Evolutionary conservation across 208 protist genomes (phyloP).

Genomic region (Acanthamoeba culbertsoni): DNA sequence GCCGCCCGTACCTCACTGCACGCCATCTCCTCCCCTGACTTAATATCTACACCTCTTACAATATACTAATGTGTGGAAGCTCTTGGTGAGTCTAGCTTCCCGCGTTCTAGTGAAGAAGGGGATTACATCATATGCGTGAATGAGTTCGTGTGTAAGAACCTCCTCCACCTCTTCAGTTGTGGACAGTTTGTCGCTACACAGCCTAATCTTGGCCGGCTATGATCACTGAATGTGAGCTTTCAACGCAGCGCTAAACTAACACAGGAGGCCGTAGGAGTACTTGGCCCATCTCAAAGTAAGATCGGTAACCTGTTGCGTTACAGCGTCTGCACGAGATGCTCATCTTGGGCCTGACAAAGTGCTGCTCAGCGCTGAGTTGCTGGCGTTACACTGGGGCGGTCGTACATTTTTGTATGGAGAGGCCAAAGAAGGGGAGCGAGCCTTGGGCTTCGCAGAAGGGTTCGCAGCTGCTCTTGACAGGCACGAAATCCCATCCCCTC

Average conservation of each 20-base stretch:
- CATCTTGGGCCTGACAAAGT: background rate
- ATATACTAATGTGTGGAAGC: too few relatives aligned
- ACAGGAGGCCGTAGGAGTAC: background rate
- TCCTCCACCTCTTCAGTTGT: background rate
- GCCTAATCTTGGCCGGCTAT: background rate
- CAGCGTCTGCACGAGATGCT: constrained; percentile 10
- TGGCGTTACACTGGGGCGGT: too few relatives aligned
- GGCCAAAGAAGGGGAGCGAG: background rate
- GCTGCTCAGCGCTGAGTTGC: too few relatives aligned
- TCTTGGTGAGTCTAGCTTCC: background rate
- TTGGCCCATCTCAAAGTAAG: background rate
- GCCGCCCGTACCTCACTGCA: constrained; percentile 1
- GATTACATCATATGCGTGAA: constrained; percentile 16
- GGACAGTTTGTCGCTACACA: constrained; percentile 9
- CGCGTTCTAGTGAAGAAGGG: background rate
- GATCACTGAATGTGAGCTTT: background rate
- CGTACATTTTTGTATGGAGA: background rate
- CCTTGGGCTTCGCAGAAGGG: background rate
- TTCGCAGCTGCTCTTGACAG: background rate
- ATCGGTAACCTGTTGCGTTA: background rate
- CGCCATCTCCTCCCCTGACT: background rate
- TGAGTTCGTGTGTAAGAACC: background rate
- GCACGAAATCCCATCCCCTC: background rate
- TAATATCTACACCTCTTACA: background rate
- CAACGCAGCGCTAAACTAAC: background rate